Percentiles rank a stretch among this genome's conserved stretches.
These are phyloP conservation scores for Halenospora varia DNA, from an alignment of 495 filamentous ascomycete species.

Conservation along the genomic window DNA sequence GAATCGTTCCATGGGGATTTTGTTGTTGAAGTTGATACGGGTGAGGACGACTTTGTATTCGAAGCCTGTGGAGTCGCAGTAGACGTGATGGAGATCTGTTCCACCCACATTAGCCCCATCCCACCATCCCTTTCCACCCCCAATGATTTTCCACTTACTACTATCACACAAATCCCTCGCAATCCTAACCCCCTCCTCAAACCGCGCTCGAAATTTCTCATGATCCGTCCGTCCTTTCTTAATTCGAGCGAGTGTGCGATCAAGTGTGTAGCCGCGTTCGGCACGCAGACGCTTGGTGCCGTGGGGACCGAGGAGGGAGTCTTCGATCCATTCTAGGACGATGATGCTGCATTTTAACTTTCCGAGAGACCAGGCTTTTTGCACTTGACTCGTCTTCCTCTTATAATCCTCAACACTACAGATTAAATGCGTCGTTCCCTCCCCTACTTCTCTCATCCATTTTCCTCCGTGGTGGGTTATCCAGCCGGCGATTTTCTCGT, in stretches of 20 bases:
- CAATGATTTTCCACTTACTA: too few species aligned
- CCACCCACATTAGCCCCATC: neutral
- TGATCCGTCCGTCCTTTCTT: slow-evolving; percentile 24
- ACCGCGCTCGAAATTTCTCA: slow-evolving; percentile 26
- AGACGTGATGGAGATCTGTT: slow-evolving; percentile 43
- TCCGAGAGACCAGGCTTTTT: slow-evolving; percentile 32
- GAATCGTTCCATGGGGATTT: slow-evolving; percentile 13
- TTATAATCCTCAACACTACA: slow-evolving; percentile 48
- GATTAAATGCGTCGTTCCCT: slow-evolving; percentile 56
- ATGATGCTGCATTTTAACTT: slow-evolving; percentile 46
- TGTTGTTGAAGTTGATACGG: slow-evolving; percentile 32
- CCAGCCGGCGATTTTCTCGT: slow-evolving; percentile 50
- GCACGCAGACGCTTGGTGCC: slow-evolving; percentile 24
- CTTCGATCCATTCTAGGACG: slow-evolving; percentile 58
- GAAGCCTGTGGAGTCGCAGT: slow-evolving; percentile 42
- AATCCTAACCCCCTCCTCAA: slow-evolving; percentile 20
- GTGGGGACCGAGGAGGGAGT: slow-evolving; percentile 35
- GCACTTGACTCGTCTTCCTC: slow-evolving; percentile 37
- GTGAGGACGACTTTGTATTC: slow-evolving; percentile 43
- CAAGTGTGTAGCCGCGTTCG: slow-evolving; percentile 43
- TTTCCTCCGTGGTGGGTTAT: slow-evolving; percentile 48
- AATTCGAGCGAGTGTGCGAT: slow-evolving; percentile 32
- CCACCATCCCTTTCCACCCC: too few species aligned
- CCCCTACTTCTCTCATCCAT: slow-evolving; percentile 35
- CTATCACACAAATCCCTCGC: slow-evolving; percentile 23